Percentiles rank a stretch among this genome's conserved stretches.
Conservation (phyloP, 116 monocot species). For the Cymodocea nodosa region DNA sequence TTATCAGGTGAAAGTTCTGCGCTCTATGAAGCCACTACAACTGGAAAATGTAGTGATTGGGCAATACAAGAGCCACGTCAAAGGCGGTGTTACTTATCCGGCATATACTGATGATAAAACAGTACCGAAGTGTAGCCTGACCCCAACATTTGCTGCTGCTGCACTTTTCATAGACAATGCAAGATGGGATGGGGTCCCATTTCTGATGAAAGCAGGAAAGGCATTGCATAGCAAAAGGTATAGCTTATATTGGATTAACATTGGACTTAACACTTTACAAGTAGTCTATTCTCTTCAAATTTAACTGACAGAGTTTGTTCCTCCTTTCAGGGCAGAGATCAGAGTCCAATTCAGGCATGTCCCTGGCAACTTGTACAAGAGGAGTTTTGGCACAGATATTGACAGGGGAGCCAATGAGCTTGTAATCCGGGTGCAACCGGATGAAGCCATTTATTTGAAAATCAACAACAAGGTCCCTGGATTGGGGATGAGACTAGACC, state of each 20-base stretch:
- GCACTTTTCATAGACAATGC: slow-evolving; percentile 94
- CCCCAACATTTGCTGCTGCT: slow-evolving; percentile 95
- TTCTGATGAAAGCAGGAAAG: slow-evolving; percentile 98
- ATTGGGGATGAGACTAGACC: slow-evolving; percentile 78
- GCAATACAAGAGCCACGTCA: slow-evolving; percentile 83
- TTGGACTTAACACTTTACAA: no score
- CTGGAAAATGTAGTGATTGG: slow-evolving; percentile 77
- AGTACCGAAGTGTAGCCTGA: slow-evolving; percentile 76
- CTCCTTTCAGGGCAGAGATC: slow-evolving; percentile 70
- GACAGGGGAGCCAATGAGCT: slow-evolving; percentile 92
- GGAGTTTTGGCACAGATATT: slow-evolving; percentile 71
- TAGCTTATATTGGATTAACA: not conserved
- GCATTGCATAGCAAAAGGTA: slow-evolving; percentile 80
- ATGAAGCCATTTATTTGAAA: slow-evolving; percentile 94
- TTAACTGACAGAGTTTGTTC: not conserved
- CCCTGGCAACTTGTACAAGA: slow-evolving; percentile 84
- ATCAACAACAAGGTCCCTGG: slow-evolving; percentile 94
- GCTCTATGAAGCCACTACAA: slow-evolving; percentile 78
- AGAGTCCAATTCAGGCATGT: slow-evolving; percentile 98
- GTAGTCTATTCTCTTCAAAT: not conserved
- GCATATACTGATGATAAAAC: slow-evolving; percentile 83
- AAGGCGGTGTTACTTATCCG: slow-evolving; percentile 64
- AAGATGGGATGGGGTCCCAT: slow-evolving; percentile 96
- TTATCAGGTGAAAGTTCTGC: slow-evolving; percentile 81
- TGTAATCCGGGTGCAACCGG: slow-evolving; percentile 87